Evolutionary conservation across 805 yeast species (phyloP), one percentile per base, ranked within the genome.

Genomic region (Starmera quercuum): DNA sequence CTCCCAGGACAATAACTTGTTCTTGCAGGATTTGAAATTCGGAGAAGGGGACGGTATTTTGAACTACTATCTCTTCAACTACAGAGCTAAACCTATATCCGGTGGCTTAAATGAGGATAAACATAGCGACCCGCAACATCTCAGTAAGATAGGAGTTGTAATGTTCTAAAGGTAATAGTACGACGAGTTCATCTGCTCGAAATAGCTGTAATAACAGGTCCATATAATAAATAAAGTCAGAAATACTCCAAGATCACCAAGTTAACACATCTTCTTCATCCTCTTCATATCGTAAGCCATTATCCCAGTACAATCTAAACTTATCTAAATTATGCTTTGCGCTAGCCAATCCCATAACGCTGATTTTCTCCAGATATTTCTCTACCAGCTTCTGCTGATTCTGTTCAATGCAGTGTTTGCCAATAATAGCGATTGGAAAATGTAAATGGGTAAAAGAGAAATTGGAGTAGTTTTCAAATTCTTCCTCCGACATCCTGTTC

Each of bases 31-130:
- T 26, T 69, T 83, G 59, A 84, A 85, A 54, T 92, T 92, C 56
- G 95, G 96, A 22, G 73, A 76, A 31, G 98, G 98, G 29, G 97
- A 90, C 56, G 98, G 98, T 0, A 73, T 74, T 51, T 69, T 92
- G 52, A 83, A 92, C 59, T 92, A 83, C 59, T 92, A 92, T 54
- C 63, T 92, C 43, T 92, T 92, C 71, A 92, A 92, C 59, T 92
- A 87, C 66, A 78, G 69, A 52, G 79, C 95, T 5, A 75, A 75
- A 59, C 87, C 86, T 4, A 73, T 92, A 29, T 61, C 66, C 37
- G 95, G 97, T 23, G 98, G 98, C 6, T 59, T 85, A 18, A 76
- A 74, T 38, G 58, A 65, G 9, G 64, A 71, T 30, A 73, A 75
- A 31, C 70, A 70, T 34, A 63, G 73, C 22, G 75, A 73, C 32